Base-by-base conservation (phyloP, 2,329 filamentous ascomycete species). In the Capronia epimyces region DNA sequence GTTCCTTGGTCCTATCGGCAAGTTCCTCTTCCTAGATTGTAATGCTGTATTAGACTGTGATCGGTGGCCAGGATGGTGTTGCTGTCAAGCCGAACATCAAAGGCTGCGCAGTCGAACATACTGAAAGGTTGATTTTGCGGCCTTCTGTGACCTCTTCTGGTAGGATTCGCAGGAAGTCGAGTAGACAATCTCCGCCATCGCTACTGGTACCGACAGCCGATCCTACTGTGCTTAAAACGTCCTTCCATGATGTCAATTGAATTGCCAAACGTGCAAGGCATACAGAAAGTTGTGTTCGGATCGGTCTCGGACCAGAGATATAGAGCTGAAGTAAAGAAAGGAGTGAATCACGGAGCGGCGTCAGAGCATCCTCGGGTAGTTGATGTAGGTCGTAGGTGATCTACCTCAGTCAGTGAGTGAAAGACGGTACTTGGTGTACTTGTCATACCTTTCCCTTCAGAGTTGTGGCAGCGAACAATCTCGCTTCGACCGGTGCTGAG, bases 61-160 rank as follows among this genome's bases (percentile, higher is more conserved):
- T 64, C 59, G 60, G 61, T 66, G 66, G 67, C 63, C 64, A 62
- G 64, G 66, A 60, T 61, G 65, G 63, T 67, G 63, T 64, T 61
- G 71, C 69, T 75, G 75, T 40, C 57, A 68, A 67, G 65, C 69
- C 64, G 64, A 66, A 65, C 65, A 65, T 62, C 64, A 63, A 62
- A 66, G 63, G 63, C 66, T 65, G 63, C 59, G 69, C 68, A 69
- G 76, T 75, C 85, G 83, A 80, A 91, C 89, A 76, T 93, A 95
- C 90, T 82, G 89, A 90, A 74, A 98, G 80, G 79, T 89, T 95
- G 79, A 98, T 96, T 77, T 97, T 98, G 74, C 93, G 89, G 74
- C 93, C 93, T 79, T 98, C 91, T 63, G 88, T 97, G 66, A 98
- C 93, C 79, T 98, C 93, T 77, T 98, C 93, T 50, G 93, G 93